Conservation (phyloP, 345 rosid genomes). For the Eucalyptus grandis region DNA sequence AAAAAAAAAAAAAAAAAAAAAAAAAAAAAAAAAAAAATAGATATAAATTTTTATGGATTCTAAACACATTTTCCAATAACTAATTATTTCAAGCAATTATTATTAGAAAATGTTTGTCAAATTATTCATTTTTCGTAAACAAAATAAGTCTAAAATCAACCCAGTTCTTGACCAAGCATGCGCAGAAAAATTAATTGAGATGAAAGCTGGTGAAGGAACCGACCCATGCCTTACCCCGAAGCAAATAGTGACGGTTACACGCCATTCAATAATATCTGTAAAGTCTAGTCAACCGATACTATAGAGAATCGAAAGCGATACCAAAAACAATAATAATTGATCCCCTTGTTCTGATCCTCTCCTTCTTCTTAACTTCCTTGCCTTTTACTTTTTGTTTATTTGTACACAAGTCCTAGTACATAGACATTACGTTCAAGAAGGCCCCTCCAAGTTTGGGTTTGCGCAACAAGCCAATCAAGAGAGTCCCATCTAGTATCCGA, state of each 20-base stretch:
- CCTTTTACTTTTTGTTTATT: not conserved
- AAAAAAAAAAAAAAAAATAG: not conserved
- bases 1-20: not conserved
- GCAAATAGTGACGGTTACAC: not conserved
- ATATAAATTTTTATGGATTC: not conserved
- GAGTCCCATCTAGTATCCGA: not conserved
- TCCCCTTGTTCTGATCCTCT: not conserved
- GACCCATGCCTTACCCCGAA: not conserved
- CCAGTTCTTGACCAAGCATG: not conserved
- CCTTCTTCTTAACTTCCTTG: not conserved
- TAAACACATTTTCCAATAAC: not conserved
- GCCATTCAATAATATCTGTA: not conserved
- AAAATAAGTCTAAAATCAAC: not conserved
- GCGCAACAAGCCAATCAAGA: not conserved
- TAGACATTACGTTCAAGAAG: not conserved
- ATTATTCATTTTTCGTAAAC: no score
- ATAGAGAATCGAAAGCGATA: not conserved
- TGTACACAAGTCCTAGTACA: not conserved
- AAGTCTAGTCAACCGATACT: not conserved
- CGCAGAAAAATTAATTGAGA: not conserved
- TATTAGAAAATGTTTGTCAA: not conserved
- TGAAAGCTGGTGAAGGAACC: not conserved
- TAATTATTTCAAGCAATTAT: not conserved
- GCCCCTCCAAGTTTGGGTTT: not conserved
- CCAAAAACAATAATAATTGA: not conserved